These are phyloP conservation scores for Eucalyptus regnans DNA, from an alignment of 345 rosid species.

Conservation along the genomic window DNA sequence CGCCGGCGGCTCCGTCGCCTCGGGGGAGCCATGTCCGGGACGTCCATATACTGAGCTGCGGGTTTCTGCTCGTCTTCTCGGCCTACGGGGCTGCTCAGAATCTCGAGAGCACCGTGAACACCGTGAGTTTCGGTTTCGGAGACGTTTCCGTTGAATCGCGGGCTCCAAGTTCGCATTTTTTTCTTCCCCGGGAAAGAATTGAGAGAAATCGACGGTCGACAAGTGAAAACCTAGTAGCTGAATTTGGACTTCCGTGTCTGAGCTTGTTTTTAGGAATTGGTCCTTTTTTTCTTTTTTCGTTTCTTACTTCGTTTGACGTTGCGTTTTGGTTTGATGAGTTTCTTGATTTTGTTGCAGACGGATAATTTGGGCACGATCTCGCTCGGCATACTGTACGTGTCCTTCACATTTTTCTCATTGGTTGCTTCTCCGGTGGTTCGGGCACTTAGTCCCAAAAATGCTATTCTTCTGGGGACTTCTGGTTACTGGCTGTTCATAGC, in stretches of 20 bases:
- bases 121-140: slow-evolving; percentile 17
- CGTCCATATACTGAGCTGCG: slow-evolving; percentile 67
- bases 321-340: not conserved
- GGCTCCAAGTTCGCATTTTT: not conserved
- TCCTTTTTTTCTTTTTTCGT: not conserved
- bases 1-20: not conserved
- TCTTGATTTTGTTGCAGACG: slow-evolving; percentile 28
- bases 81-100: slow-evolving; percentile 97
- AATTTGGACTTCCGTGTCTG: not conserved
- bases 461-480: slow-evolving; percentile 71
- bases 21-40: slow-evolving; percentile 45
- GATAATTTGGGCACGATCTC: slow-evolving; percentile 72
- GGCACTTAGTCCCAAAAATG: slow-evolving; percentile 67
- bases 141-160: not conserved
- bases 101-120: slow-evolving; percentile 71
- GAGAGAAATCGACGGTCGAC: not conserved
- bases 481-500: slow-evolving; percentile 93
- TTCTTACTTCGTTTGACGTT: not conserved
- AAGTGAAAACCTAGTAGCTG: not conserved
- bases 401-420: slow-evolving; percentile 81
- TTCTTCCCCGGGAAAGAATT: not conserved
- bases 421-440: slow-evolving; percentile 79
- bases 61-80: slow-evolving; percentile 67
- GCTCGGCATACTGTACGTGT: slow-evolving; percentile 73
- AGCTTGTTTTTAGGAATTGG: not conserved